These are phyloP conservation scores for Paecilomyces dactylethromorphus DNA, from an alignment of 2,329 filamentous ascomycete genomes.

Conservation along the genomic window DNA sequence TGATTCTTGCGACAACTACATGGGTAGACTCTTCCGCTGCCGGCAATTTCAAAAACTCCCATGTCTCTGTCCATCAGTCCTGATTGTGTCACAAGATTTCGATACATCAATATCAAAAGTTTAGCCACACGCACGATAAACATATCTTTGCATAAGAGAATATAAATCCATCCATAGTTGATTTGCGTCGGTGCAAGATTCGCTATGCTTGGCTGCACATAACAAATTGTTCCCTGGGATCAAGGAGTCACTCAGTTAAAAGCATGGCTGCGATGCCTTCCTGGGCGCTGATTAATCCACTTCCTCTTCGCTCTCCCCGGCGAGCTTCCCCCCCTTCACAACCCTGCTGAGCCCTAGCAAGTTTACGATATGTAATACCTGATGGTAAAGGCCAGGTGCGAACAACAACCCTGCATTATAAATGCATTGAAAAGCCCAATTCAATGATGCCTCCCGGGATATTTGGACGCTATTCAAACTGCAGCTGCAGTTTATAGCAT, in stretches of 20 bases:
- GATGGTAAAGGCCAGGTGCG: background rate
- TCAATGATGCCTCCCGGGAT: background rate
- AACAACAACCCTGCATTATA: background rate
- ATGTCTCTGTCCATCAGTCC: background rate
- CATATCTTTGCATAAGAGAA: background rate
- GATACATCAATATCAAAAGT: background rate
- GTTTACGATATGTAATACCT: background rate
- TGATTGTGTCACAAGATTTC: background rate
- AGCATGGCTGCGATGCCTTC: background rate
- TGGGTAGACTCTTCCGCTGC: background rate
- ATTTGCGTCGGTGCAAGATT: background rate
- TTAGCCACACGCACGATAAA: background rate
- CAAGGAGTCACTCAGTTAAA: background rate
- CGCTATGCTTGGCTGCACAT: background rate
- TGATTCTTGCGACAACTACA: background rate
- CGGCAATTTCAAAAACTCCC: no score
- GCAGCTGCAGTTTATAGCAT: background rate
- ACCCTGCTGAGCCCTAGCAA: background rate
- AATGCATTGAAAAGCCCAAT: background rate
- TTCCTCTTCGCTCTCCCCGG: background rate
- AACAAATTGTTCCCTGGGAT: background rate
- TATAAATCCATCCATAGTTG: no score
- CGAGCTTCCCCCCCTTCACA: background rate
- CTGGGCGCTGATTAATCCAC: background rate
- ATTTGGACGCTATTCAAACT: background rate